Evolutionary conservation across 2,329 filamentous ascomycete genomes (phyloP).

Genomic region (Neofusicoccum kwambonambiense): DNA sequence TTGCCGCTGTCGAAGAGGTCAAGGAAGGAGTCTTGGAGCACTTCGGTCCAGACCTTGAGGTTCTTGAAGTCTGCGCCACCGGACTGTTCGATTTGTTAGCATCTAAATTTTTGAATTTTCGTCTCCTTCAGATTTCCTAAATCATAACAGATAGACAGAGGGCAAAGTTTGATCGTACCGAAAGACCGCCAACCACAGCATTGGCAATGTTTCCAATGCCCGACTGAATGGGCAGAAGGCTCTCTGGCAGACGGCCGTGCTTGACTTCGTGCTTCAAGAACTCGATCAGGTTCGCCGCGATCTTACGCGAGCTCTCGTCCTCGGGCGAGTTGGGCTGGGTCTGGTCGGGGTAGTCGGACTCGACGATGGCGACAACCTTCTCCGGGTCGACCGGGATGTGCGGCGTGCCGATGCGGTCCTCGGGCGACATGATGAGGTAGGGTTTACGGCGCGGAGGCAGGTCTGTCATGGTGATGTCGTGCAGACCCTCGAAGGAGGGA

Average conservation of each 20-base stretch:
- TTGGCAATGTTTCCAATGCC: slow-evolving; percentile 94
- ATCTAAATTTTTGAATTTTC: background rate
- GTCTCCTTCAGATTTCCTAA: background rate
- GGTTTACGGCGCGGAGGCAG: slow-evolving; percentile 78
- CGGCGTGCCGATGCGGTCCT: slow-evolving; percentile 80
- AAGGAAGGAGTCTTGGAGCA: slow-evolving; percentile 88
- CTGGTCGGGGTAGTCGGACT: slow-evolving; percentile 79
- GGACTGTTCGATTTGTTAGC: slow-evolving; percentile 38
- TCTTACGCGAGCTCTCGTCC: slow-evolving; percentile 69
- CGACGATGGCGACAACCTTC: slow-evolving; percentile 79
- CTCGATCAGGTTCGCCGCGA: slow-evolving; percentile 78
- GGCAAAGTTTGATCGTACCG: slow-evolving; percentile 34
- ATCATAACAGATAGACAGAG: background rate
- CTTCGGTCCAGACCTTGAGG: slow-evolving; percentile 90
- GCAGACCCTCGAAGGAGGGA: slow-evolving; percentile 81
- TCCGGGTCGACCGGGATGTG: slow-evolving; percentile 83
- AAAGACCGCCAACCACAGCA: slow-evolving; percentile 81
- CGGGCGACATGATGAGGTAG: slow-evolving; percentile 79
- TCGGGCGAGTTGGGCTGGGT: slow-evolving; percentile 73
- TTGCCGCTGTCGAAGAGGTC: slow-evolving; percentile 88
- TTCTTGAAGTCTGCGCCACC: slow-evolving; percentile 76
- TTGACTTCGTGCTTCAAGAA: slow-evolving; percentile 82
- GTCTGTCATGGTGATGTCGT: slow-evolving; percentile 90
- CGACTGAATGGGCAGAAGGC: slow-evolving; percentile 77
- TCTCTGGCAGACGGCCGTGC: slow-evolving; percentile 72